Evolutionary conservation across 73 alveolate genomes (phyloP).

Genomic region (Tetrahymena borealis): DNA sequence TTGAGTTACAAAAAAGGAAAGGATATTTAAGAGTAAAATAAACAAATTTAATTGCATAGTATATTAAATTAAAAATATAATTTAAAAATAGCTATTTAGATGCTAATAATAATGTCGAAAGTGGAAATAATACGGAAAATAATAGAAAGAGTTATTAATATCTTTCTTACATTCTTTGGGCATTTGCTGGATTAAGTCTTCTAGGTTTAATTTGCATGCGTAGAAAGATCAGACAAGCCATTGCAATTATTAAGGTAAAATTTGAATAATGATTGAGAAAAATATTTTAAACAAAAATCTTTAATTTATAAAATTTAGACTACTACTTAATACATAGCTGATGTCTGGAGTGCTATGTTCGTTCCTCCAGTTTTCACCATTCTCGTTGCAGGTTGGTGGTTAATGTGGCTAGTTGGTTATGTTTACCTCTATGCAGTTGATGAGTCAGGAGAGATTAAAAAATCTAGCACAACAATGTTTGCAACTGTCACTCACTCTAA

Average conservation of each 20-base stretch:
- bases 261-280: conserved; percentile 51
- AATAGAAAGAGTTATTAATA: conserved; percentile 7
- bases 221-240: conserved; percentile 84
- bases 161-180: conserved; percentile 38
- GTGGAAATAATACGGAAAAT: conserved; percentile 8
- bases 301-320: conserved; percentile 17
- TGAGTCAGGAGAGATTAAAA: conserved; percentile 61
- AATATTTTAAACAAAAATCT: conserved; percentile 61
- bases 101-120: conserved; percentile 13
- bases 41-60: neutral
- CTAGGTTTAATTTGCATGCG: conserved; percentile 49
- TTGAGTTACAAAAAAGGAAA: conserved; percentile 15
- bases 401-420: conserved; percentile 79
- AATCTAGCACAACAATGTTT: conserved; percentile 49
- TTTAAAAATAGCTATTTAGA: conserved; percentile 6
- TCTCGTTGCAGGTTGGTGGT: conserved; percentile 40
- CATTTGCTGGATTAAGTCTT: conserved; percentile 25
- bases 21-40: neutral
- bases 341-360: conserved; percentile 40
- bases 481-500: conserved; percentile 76
- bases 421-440: conserved; percentile 63
- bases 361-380: conserved; percentile 41
- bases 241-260: conserved; percentile 76
- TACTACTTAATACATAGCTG: conserved; percentile 31
- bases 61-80: neutral